These are phyloP conservation scores for Lodderomyces jiufengensis DNA, from an alignment of 1,139 yeast genomes.

Conservation along the genomic window DNA sequence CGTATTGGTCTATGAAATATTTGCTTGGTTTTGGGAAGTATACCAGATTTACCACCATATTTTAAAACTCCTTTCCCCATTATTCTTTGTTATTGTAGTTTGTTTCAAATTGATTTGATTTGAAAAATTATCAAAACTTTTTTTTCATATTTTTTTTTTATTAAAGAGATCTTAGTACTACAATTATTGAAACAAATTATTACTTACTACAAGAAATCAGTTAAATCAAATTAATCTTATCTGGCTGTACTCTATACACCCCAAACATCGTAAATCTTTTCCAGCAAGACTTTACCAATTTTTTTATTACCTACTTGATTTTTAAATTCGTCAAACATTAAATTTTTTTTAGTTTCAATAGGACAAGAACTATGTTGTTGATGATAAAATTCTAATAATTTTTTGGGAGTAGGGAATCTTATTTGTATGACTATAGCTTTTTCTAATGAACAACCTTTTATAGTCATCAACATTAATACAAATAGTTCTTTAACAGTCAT, in stretches of 20 bases:
- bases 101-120: neutral
- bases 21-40: constrained; percentile 73
- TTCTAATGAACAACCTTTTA: constrained; percentile 78
- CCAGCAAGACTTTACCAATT: constrained; percentile 58
- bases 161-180: neutral
- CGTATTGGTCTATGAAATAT: constrained; percentile 64
- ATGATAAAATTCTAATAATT: constrained; percentile 38
- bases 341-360: constrained; percentile 32
- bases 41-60: constrained; percentile 73
- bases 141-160: constrained; percentile 3
- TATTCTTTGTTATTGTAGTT: neutral
- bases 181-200: neutral
- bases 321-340: constrained; percentile 45
- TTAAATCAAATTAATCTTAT: constrained; percentile 1
- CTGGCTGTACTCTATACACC: constrained; percentile 26
- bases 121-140: constrained; percentile 6
- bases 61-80: constrained; percentile 53
- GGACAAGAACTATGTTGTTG: constrained; percentile 14
- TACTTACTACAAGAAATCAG: neutral
- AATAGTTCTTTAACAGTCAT: constrained; percentile 75
- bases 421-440: constrained; percentile 77
- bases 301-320: constrained; percentile 59
- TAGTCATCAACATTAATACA: constrained; percentile 71
- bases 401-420: constrained; percentile 60
- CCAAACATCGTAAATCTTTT: constrained; percentile 61